phyloP scores from a whole-genome alignment of 192 early-diverging fungal genomes.

The Umbelopsis sp. region DNA sequence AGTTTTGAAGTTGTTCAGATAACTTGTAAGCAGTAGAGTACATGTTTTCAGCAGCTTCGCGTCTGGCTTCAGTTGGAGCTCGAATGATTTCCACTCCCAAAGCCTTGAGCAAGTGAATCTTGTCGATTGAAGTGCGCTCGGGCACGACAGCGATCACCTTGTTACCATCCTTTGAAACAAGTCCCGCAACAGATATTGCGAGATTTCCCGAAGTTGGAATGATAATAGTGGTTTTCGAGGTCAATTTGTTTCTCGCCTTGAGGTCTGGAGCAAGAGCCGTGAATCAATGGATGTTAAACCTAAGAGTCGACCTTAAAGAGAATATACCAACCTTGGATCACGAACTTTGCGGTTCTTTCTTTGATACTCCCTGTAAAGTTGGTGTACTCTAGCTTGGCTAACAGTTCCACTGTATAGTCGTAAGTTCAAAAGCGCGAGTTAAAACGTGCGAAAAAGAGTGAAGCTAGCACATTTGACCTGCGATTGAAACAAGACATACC shows the following conservation, averaged over 20 bases:
- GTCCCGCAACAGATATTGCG: conserved; percentile 64
- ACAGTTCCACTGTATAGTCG: conserved; percentile 48
- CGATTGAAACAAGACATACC: conserved; percentile 18
- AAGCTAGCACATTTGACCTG: background rate
- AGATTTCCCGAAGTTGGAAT: conserved; percentile 75
- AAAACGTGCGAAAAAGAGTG: background rate
- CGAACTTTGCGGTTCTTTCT: conserved; percentile 67
- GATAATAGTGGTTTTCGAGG: conserved; percentile 50
- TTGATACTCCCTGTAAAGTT: conserved; percentile 73
- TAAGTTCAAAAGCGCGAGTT: background rate
- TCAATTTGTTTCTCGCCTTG: conserved; percentile 7
- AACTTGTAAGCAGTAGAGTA: conserved; percentile 61
- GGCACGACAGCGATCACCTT: conserved; percentile 62
- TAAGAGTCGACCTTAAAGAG: background rate
- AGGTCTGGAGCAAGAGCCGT: background rate
- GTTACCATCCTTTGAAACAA: conserved; percentile 45
- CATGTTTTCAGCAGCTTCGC: conserved; percentile 65
- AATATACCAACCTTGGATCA: conserved; percentile 35
- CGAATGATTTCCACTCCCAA: conserved; percentile 72
- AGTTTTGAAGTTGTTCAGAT: conserved; percentile 45
- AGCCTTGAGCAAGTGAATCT: conserved; percentile 65
- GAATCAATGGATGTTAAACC: background rate
- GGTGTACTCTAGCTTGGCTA: conserved; percentile 76
- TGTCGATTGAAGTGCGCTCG: conserved; percentile 73
- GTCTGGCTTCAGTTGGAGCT: conserved; percentile 65